Base-by-base conservation (phyloP, 2,329 filamentous ascomycete species). In the Tolypocladium pustulatum region DNA sequence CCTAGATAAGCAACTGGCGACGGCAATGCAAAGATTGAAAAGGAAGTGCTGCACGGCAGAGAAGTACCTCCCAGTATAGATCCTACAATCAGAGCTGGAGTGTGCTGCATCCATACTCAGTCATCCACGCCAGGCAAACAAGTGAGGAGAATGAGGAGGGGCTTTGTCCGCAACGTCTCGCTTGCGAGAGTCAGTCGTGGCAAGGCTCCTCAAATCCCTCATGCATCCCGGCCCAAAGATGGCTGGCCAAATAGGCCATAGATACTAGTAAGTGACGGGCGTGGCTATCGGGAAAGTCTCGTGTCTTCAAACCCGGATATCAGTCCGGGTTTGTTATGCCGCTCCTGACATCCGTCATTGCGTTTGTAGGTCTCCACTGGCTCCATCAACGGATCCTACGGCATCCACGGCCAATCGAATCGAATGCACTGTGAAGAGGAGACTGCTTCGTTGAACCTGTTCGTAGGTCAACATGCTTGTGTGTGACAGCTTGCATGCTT, bases 111-210 rank as follows among this genome's bases (percentile, higher is more conserved):
- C 34, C 43, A 25, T n/a, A 52, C 36, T 46, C 56, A 46, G 37
- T n/a, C 51, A 46, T 41, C 36, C 56, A 54, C 20, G 38, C 22
- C 37, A n/a, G 53, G 54, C 57, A 58, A 58, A 55, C 57, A 55
- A 56, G 17, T 15, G 32, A 54, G 36, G n/a, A 25, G 17, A n/a
- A 38, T 22, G 3, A 32, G 27, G 22, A 36, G 57, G 43, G 40
- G 25, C 40, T 27, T 41, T 46, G 36, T 58, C 57, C 34, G 53
- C 53, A 38, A 22, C 53, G 53, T 56, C 32, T 58, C 53, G 57
- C 32, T 55, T 51, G 52, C 41, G 20, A 27, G 32, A 46, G 41
- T 27, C 15, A 38, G 43, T 30, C 32, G 25, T 37, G 40, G 17
- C 52, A 54, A 43, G 34, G 30, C 25, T 30, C 37, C 34, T 27